Evolutionary conservation across 1,284 basidiomycete species (phyloP).

Genomic region (Rhodofomes roseus): DNA sequence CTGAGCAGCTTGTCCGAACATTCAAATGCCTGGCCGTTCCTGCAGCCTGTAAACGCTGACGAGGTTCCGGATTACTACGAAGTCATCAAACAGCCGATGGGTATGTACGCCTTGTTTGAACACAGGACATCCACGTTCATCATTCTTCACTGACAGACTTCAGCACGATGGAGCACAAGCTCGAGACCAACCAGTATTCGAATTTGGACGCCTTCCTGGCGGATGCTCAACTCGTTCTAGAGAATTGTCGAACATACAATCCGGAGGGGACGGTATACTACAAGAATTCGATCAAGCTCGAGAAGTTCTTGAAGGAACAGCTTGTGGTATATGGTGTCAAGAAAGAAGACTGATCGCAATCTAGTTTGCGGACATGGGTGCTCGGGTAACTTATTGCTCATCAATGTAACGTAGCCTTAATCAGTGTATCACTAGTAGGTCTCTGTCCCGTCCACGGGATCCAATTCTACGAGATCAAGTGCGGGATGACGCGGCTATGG

Average conservation of each 20-base stretch:
- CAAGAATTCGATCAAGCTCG: conserved; percentile 84
- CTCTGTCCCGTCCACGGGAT: no score
- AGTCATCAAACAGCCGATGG: conserved; percentile 92
- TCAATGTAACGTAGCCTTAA: not conserved
- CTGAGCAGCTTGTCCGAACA: conserved; percentile 83
- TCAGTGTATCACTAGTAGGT: not conserved
- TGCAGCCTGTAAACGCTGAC: conserved; percentile 74
- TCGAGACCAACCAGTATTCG: conserved; percentile 80
- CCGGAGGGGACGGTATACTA: conserved; percentile 82
- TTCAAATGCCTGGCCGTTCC: conserved; percentile 86
- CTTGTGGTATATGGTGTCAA: conserved; percentile 23
- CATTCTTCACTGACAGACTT: conserved; percentile 57
- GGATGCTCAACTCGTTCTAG: conserved; percentile 85
- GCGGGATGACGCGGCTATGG: no score
- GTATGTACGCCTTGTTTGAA: conserved; percentile 42
- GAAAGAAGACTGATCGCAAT: conserved; percentile 13
- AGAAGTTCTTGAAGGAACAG: conserved; percentile 61
- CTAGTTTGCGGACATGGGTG: not conserved
- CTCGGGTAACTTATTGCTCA: not conserved
- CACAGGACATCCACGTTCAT: not conserved
- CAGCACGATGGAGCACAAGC: conserved; percentile 88
- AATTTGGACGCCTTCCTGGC: conserved; percentile 75
- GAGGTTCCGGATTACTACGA: conserved; percentile 93
- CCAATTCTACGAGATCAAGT: no score
- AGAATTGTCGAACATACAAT: conserved; percentile 93